Base-by-base conservation (phyloP, 2,329 filamentous ascomycete genomes). In the Beauveria sp. region DNA sequence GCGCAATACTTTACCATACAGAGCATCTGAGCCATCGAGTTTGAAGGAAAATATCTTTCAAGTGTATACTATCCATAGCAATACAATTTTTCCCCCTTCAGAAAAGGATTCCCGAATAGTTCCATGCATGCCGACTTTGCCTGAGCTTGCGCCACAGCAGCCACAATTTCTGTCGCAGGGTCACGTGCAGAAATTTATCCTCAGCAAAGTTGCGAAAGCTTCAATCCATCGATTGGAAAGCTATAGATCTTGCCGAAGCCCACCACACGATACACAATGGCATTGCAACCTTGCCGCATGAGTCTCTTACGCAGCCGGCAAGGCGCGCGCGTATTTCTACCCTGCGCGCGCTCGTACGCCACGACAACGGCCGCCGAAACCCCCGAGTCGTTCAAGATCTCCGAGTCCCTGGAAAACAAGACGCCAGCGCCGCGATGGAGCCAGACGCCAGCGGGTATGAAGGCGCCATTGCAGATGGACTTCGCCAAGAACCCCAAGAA, bases 361-460 rank as follows among this genome's bases (percentile, higher is more conserved):
- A 62, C 60, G 20, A 50, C 30, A n/a, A 52, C 60, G n/a, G 51
- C 58, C 18, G 22, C 46, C 34, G 56, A 59, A 38, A 58, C 61
- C 40, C 50, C 57, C 52, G 57, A 61, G 18, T 56, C 60, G 53
- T 51, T 57, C 43, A 60, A 58, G 12, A 63, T 56, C 34, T 46
- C 62, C 62, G 57, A 60, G 47, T 60, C 62, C 9, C 18, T 6
- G 49, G 34, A 55, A 46, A 14, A 51, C 43, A 47, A 42, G 38
- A 46, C 61, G 26, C 12, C 53, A 28, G n/a, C 45, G 66, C 87
- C 88, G 56, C 80, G 88, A 77, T 92, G 89, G 89, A 80, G 83
- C 12, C 81, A 86, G 69, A 92, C 89, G 8, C 89, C 89, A 10
- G 77, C 82, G 65, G 78, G 76, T 62, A 88, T 90, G 80, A 90